phyloP scores from a whole-genome alignment of 2,329 filamentous ascomycete species.

The Clonostachys chloroleuca region DNA sequence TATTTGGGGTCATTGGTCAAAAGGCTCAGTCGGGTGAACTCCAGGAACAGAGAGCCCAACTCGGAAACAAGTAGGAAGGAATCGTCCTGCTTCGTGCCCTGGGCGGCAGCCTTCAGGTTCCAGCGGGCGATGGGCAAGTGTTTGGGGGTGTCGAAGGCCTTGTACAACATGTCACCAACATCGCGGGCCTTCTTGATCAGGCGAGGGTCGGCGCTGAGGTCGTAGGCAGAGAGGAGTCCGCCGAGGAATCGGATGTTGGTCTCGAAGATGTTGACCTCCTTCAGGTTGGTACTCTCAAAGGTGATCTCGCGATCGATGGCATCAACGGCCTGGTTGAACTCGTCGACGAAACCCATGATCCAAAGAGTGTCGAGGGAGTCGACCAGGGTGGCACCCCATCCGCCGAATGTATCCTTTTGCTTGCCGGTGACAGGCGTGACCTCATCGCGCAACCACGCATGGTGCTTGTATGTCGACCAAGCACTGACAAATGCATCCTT shows the following conservation, averaged over 20 bases:
- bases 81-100: slow-evolving; percentile 3
- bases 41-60: slow-evolving; percentile 63
- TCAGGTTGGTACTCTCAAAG: slow-evolving; percentile 38
- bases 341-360: slow-evolving; percentile 38
- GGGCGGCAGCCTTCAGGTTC: slow-evolving; percentile 14
- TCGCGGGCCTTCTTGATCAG: slow-evolving; percentile 45
- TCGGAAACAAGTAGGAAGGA: slow-evolving; percentile 45
- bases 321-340: slow-evolving; percentile 4
- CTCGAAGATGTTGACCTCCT: slow-evolving; percentile 46
- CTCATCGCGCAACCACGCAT: slow-evolving; percentile 58
- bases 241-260: slow-evolving; percentile 51
- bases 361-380: slow-evolving; percentile 36
- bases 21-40: slow-evolving; percentile 69
- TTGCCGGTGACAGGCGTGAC: slow-evolving; percentile 45
- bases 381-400: slow-evolving; percentile 58
- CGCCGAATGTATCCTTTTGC: slow-evolving; percentile 48
- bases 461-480: slow-evolving; percentile 52
- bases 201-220: slow-evolving; percentile 37
- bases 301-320: slow-evolving; percentile 27
- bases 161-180: slow-evolving; percentile 49
- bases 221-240: slow-evolving; percentile 45
- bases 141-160: slow-evolving; percentile 51
- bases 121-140: slow-evolving; percentile 42
- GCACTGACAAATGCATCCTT: slow-evolving; percentile 36
- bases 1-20: slow-evolving; percentile 66